A percentile compares a stretch with the other conserved stretches of the same genome.
phyloP scores from a whole-genome alignment of 164 flowering plant species.

The Amborella trichopoda region DNA sequence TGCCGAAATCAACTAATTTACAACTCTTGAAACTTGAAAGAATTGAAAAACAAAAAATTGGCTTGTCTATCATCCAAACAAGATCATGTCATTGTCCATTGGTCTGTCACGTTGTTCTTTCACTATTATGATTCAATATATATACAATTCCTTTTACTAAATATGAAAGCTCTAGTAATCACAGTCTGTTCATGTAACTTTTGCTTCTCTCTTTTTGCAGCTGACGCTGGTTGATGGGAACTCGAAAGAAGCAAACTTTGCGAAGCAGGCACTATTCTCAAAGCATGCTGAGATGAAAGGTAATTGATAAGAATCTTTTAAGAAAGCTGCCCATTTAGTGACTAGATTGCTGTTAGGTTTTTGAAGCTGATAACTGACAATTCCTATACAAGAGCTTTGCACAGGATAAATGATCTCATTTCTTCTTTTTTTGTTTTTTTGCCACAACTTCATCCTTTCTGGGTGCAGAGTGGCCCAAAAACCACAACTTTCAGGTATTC shows the following conservation, averaged over 20 bases:
- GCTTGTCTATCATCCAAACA: too few species aligned
- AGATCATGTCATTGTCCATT: too few species aligned
- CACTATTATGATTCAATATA: too few species aligned
- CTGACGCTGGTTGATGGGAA: slow-evolving; percentile 32
- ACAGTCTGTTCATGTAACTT: too few species aligned
- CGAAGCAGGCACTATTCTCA: slow-evolving; percentile 56
- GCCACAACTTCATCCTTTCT: slow-evolving; percentile 3
- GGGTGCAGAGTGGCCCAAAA: slow-evolving; percentile 69
- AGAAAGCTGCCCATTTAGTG: too few species aligned
- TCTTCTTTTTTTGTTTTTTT: neutral
- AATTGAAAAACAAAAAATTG: too few species aligned
- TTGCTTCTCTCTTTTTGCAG: slow-evolving; percentile 21
- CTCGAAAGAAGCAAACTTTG: slow-evolving; percentile 57
- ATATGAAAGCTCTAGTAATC: too few species aligned
- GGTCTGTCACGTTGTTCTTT: too few species aligned
- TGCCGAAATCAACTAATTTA: too few species aligned
- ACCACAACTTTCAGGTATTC: slow-evolving; percentile 68
- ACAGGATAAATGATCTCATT: neutral
- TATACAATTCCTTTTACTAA: too few species aligned
- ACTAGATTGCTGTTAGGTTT: neutral
- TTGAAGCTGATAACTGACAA: neutral
- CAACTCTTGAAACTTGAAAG: too few species aligned
- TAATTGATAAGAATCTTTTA: slow-evolving; percentile 13
- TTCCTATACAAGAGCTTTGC: too few species aligned
- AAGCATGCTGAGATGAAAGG: slow-evolving; percentile 92